phyloP scores from a whole-genome alignment of 2,329 filamentous ascomycete species.

The Alternaria gaisen region DNA sequence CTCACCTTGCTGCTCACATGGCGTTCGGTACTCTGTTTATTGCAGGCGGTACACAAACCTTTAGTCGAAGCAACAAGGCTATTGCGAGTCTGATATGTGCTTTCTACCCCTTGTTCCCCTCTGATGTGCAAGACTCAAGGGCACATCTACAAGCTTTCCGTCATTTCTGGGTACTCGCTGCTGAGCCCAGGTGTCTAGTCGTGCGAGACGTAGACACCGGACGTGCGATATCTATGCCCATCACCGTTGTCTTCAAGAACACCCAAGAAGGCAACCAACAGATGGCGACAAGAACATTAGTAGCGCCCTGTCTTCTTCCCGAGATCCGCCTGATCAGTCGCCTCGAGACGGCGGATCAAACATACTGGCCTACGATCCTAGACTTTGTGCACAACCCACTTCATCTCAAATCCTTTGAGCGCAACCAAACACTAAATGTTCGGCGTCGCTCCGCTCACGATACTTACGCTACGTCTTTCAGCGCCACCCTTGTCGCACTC shows the following conservation, averaged over 20 bases:
- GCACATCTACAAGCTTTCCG: slow-evolving; percentile 95
- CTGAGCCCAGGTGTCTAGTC: slow-evolving; percentile 87
- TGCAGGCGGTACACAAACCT: slow-evolving; percentile 90
- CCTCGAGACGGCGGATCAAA: slow-evolving; percentile 69
- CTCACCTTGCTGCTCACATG: slow-evolving; percentile 90
- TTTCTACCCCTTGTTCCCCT: slow-evolving; percentile 94
- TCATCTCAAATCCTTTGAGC: slow-evolving; percentile 70
- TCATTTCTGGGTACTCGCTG: slow-evolving; percentile 95
- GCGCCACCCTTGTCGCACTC: slow-evolving; percentile 76
- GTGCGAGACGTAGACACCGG: slow-evolving; percentile 86
- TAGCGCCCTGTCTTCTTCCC: slow-evolving; percentile 68
- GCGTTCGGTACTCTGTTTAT: slow-evolving; percentile 91
- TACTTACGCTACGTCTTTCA: slow-evolving; percentile 70
- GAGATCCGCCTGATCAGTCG: slow-evolving; percentile 70
- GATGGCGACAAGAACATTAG: slow-evolving; percentile 40
- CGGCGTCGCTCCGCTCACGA: slow-evolving; percentile 69
- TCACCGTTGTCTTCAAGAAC: slow-evolving; percentile 69
- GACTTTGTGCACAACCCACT: slow-evolving; percentile 72
- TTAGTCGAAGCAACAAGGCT: slow-evolving; percentile 86
- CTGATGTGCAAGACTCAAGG: slow-evolving; percentile 88
- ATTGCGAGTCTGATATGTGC: slow-evolving; percentile 86
- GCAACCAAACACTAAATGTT: slow-evolving; percentile 77
- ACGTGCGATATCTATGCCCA: slow-evolving; percentile 76
- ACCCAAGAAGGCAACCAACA: neutral
- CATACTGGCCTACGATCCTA: slow-evolving; percentile 83